Evolutionary conservation across 2,329 filamentous ascomycete species (phyloP), one percentile per base, ranked within the genome.

Genomic region (Monosporascus sp.): DNA sequence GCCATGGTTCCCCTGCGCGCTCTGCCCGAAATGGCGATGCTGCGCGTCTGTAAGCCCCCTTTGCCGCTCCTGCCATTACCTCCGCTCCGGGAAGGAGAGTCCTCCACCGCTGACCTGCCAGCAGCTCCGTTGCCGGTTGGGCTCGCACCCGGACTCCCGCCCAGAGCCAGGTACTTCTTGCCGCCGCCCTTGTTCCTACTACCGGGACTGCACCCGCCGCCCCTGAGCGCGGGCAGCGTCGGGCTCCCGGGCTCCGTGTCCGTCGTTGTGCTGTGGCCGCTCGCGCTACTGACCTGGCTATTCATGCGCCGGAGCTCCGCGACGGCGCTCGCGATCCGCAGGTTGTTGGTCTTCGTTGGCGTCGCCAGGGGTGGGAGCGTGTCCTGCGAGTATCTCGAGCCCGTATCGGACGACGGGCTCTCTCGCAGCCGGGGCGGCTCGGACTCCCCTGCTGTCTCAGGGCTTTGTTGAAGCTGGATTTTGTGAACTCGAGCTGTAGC

Each of bases 301-400:
- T 83, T 82, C 79, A 82, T 83, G 49, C 79, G 72, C 9, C 80
- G 74, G 52, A 83, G 74, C 63, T 81, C 75, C 18, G 73, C 72
- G 31, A 82, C 74, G 2, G 77, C 72, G 54, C 65, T 68, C n/a
- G 72, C 67, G 14, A 78, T 62, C 6, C 62, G 48, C 59, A 62
- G 57, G 47, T 49, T 57, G 38, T 55, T 52, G 22, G 20, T 25
- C 31, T 34, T 45, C 20, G 11, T 36, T 22, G 17, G 11, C 39
- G 5, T 48, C 31, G 31, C 11, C 31, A 34, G 31, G 11, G 31
- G 45, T 17, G 20, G 45, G 20, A 20, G n/a, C 14, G 24, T 9
- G 45, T 55, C 56, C 15, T 60, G 56, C 44, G 56, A 58, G 53
- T 60, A 58, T 7, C 54, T 20, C 3, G 57, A 59, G 14, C 45